These are phyloP conservation scores for Pseudogymnoascus sp. DNA, from an alignment of 2,329 filamentous ascomycete genomes.

Conservation along the genomic window DNA sequence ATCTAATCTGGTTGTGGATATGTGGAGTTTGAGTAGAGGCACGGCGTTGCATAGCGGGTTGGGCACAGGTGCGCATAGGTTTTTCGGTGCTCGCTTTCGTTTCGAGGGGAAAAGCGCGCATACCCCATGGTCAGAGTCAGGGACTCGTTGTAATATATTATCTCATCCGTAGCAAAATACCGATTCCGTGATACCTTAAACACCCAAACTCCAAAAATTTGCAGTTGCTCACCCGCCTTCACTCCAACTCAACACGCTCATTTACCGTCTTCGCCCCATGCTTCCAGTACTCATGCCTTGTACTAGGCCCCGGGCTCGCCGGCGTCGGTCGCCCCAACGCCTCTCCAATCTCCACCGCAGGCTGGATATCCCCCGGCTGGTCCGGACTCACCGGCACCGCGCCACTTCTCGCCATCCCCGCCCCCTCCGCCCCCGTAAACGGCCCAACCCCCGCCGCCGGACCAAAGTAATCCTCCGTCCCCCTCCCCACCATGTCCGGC, in stretches of 20 bases:
- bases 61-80: slow-evolving; percentile 26
- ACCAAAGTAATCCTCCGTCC: slow-evolving; percentile 23
- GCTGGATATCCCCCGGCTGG: neutral
- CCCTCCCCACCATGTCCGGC: neutral
- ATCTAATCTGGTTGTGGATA: neutral
- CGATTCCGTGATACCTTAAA: slow-evolving; percentile 13
- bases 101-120: slow-evolving; percentile 4
- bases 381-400: neutral
- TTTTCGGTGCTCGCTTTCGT: slow-evolving; percentile 15
- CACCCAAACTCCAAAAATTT: slow-evolving; percentile 27
- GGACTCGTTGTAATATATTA: neutral
- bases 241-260: neutral
- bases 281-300: neutral
- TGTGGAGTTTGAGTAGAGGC: neutral
- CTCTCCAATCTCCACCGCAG: neutral
- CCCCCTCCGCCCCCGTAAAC: slow-evolving; percentile 18
- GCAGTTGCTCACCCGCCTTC: neutral
- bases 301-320: neutral
- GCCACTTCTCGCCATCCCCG: neutral
- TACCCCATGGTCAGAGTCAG: neutral
- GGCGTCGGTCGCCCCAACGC: neutral
- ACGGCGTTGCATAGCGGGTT: slow-evolving; percentile 18
- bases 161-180: neutral
- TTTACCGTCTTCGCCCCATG: neutral
- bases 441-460: slow-evolving; percentile 37